These are phyloP conservation scores for Neofusicoccum parvum DNA, from an alignment of 2,329 filamentous ascomycete species.

Conservation along the genomic window DNA sequence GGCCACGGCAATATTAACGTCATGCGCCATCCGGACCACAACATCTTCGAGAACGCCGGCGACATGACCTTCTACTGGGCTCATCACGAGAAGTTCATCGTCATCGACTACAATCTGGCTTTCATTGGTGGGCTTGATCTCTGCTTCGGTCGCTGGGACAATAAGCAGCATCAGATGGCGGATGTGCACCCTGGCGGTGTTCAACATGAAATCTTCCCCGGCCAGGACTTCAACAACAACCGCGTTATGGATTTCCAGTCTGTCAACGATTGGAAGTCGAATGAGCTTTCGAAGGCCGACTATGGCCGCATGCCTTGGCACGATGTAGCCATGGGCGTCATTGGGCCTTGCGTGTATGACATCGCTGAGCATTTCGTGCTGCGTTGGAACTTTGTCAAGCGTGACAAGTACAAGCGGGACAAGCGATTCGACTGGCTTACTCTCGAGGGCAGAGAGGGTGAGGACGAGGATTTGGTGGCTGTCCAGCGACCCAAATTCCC, in stretches of 20 bases:
- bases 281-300: conserved; percentile 87
- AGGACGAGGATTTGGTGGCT: conserved; percentile 81
- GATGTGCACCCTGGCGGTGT: conserved; percentile 87
- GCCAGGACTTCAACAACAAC: conserved; percentile 98
- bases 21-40: conserved; percentile 93
- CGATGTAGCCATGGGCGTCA: conserved; percentile 88
- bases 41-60: conserved; percentile 86
- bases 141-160: conserved; percentile 95
- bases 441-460: conserved; percentile 72
- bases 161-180: conserved; percentile 78
- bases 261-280: conserved; percentile 88
- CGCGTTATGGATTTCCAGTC: conserved; percentile 93
- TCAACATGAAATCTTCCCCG: conserved; percentile 83
- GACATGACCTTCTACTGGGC: conserved; percentile 99
- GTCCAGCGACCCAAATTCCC: conserved; percentile 89
- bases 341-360: conserved; percentile 87
- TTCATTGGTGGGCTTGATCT: conserved; percentile 95
- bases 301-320: conserved; percentile 98
- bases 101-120: conserved; percentile 86
- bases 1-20: conserved; percentile 87
- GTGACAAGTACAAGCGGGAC: conserved; percentile 96
- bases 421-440: conserved; percentile 81
- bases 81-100: conserved; percentile 96
- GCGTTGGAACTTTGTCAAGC: conserved; percentile 95
- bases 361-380: conserved; percentile 95